phyloP scores from a whole-genome alignment of 805 yeast genomes.

The Metschnikowia picachoensis region DNA sequence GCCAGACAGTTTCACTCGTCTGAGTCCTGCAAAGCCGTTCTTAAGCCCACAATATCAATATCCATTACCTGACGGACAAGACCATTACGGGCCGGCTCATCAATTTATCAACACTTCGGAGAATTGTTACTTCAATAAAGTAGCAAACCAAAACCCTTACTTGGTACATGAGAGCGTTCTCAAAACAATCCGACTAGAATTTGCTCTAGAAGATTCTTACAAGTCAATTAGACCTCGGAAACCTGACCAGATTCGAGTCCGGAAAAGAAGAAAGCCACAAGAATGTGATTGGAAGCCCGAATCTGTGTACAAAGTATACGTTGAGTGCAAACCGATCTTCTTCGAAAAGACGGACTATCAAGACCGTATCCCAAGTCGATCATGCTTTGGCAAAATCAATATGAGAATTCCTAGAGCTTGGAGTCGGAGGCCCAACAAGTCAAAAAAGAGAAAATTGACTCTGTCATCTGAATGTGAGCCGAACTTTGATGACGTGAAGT shows the following conservation, averaged over 20 bases:
- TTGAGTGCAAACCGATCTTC: slow-evolving; percentile 22
- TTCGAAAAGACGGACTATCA: slow-evolving; percentile 28
- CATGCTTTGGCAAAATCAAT: slow-evolving; percentile 39
- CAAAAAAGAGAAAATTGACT: slow-evolving; percentile 10
- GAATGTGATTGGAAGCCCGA: slow-evolving; percentile 20
- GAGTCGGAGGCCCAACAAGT: slow-evolving; percentile 25
- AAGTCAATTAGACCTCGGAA: slow-evolving; percentile 5
- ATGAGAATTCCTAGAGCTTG: slow-evolving; percentile 40
- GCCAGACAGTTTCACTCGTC: slow-evolving; percentile 2
- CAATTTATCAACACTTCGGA: slow-evolving; percentile 6
- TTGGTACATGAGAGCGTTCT: slow-evolving; percentile 14
- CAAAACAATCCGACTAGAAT: slow-evolving; percentile 12
- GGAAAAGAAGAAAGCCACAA: slow-evolving; percentile 14
- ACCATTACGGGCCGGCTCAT: slow-evolving; percentile 1
- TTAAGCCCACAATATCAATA: slow-evolving; percentile 8
- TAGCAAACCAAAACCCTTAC: slow-evolving; percentile 13
- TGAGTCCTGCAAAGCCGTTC: slow-evolving; percentile 6
- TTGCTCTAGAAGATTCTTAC: slow-evolving; percentile 14
- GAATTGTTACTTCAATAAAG: slow-evolving; percentile 10
- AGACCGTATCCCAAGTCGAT: slow-evolving; percentile 25
- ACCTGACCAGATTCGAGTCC: slow-evolving; percentile 7
- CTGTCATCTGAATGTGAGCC: slow-evolving; percentile 5
- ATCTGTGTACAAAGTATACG: slow-evolving; percentile 17
- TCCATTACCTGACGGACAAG: slow-evolving; percentile 2
- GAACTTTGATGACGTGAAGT: slow-evolving; percentile 1